phyloP scores from a whole-genome alignment of 1,284 basidiomycete genomes.

The Porodaedalea pini region DNA sequence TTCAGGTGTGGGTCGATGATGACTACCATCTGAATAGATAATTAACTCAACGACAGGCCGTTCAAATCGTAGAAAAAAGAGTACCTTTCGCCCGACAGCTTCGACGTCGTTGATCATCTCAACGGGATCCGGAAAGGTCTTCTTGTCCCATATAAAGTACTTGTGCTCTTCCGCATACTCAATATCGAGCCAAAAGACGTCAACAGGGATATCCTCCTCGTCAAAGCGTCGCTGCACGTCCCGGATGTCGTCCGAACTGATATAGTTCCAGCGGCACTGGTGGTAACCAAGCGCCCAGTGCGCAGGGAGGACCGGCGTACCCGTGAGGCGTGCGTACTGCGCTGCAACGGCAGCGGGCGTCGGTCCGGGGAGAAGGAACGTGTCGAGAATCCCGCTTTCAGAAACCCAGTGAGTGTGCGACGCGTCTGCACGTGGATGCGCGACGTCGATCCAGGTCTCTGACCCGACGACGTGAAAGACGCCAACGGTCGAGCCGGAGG shows the following conservation, averaged over 20 bases:
- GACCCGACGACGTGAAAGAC: slow-evolving; percentile 90
- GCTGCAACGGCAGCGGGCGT: slow-evolving; percentile 77
- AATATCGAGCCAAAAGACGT: slow-evolving; percentile 98
- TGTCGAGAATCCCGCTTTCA: slow-evolving; percentile 92
- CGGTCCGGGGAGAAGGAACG: slow-evolving; percentile 92
- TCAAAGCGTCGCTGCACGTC: slow-evolving; percentile 88
- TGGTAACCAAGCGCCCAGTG: slow-evolving; percentile 94
- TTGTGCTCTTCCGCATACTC: slow-evolving; percentile 94
- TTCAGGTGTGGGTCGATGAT: slow-evolving; percentile 98
- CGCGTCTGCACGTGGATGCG: slow-evolving; percentile 57
- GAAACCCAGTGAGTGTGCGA: slow-evolving; percentile 95
- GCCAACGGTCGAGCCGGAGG: slow-evolving; percentile 74
- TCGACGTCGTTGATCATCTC: slow-evolving; percentile 91
- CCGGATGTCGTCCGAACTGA: slow-evolving; percentile 86
- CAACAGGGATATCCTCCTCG: slow-evolving; percentile 90
- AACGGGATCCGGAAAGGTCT: slow-evolving; percentile 90
- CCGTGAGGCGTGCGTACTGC: slow-evolving; percentile 85
- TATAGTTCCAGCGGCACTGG: slow-evolving; percentile 98
- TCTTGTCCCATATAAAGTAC: slow-evolving; percentile 97
- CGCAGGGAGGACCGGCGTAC: slow-evolving; percentile 83
- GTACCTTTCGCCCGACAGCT: slow-evolving; percentile 80
- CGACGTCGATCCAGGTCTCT: slow-evolving; percentile 95
- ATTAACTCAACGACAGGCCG: not conserved
- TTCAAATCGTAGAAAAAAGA: not conserved
- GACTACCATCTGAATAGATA: slow-evolving; percentile 36